Evolutionary conservation across 1,139 yeast species (phyloP).

Genomic region (Nakaseomyces uthaithaninus): DNA sequence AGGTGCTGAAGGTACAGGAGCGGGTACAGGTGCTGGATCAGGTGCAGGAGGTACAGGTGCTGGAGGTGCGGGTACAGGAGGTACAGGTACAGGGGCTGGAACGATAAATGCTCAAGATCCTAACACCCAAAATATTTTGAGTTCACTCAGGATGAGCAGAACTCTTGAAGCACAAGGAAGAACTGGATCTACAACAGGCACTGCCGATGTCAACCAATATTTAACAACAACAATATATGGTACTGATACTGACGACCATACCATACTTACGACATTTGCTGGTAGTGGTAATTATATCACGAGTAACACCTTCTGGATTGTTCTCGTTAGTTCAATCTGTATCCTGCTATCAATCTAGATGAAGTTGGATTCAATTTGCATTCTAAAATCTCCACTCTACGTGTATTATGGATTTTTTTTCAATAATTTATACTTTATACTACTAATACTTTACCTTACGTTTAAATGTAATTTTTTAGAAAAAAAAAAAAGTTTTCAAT

Average conservation of each 20-base stretch:
- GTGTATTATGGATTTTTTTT: too few relatives aligned
- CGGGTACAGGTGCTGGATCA: background rate
- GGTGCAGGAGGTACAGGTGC: background rate
- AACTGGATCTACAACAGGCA: background rate
- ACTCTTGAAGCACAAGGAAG: slow-evolving; percentile 2
- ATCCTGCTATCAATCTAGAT: background rate
- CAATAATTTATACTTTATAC: too few relatives aligned
- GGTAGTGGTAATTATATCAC: background rate
- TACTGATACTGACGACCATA: background rate
- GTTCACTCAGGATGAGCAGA: background rate
- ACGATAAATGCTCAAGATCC: too few relatives aligned
- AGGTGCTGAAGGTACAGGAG: background rate
- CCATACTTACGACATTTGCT: slow-evolving; percentile 1
- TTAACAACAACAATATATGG: background rate
- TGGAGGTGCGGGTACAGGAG: background rate
- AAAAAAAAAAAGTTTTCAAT: too few relatives aligned
- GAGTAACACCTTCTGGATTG: background rate
- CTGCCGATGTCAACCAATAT: background rate
- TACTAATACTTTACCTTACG: too few relatives aligned
- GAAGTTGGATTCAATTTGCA: too few relatives aligned
- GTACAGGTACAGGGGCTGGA: too few relatives aligned
- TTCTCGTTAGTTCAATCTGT: background rate
- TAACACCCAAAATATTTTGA: too few relatives aligned
- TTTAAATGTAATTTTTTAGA: too few relatives aligned
- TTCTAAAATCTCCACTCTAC: too few relatives aligned